Evolutionary conservation across 805 yeast species (phyloP), one percentile per base, ranked within the genome.

Genomic region (Zygoascus bituminiphila): DNA sequence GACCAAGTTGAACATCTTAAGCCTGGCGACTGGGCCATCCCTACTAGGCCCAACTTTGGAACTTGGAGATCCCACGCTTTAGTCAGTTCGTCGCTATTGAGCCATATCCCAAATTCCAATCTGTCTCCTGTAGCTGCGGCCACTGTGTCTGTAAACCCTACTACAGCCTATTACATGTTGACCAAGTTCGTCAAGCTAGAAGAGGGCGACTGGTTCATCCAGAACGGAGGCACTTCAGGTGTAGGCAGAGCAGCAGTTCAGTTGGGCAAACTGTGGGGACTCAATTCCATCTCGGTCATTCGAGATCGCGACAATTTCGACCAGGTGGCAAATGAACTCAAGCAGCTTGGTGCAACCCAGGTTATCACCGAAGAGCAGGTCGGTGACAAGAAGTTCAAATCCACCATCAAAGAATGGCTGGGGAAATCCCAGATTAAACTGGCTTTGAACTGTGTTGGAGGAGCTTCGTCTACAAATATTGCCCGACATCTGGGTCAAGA

Each of bases 201-300:
- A 50, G 75, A 79, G 1, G 87, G 87, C 17, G 73, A 89, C 64
- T 93, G 96, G 95, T 78, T 93, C 54, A 81, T 93, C 53, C 98
- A 93, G 68, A 93, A 91, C 60, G 98, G 96, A 26, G 98, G 96
- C 31, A 93, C 88, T 56, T 87, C 96, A 6, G 95, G 93, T 24
- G 99, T 93, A 9, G 96, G 96, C 5, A 80, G 88, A 57, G 81
- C 84, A 57, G 98, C 95, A 6, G 75, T 88, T 44, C 99, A 93
- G 66, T 77, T 93, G 47, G 96, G 86, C 25, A 78, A 78, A 54
- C 71, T 80, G 24, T 73, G 83, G 63, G 96, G 95, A 1, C 66
- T 82, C 62, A 87, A 88, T 58, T 87, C 95, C 9, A 76, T 93
- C 56, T 82, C 86, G 52, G 93, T 93, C 41, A 84, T 93, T 45